phyloP scores from a whole-genome alignment of 768 basidiomycete genomes.

The Neoboletus brunneissimus region DNA sequence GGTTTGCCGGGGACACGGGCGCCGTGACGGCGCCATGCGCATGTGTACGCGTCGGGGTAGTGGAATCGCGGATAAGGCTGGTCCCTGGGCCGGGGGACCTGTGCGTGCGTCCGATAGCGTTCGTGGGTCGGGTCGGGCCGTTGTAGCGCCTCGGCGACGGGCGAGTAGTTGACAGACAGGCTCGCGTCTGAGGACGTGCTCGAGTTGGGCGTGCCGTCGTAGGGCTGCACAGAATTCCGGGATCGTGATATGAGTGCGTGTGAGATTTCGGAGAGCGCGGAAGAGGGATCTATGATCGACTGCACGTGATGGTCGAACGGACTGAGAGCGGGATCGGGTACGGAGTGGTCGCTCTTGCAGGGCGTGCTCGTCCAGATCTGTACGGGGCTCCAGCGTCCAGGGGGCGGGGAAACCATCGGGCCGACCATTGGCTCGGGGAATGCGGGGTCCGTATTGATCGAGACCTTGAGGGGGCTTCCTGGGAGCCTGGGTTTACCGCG shows the following conservation, averaged over 20 bases:
- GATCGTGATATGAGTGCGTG: constrained; percentile 24
- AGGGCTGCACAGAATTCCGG: constrained; percentile 12
- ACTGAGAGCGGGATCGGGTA: background rate
- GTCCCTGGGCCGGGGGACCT: background rate
- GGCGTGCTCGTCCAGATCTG: constrained; percentile 29
- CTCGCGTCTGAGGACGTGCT: constrained; percentile 4
- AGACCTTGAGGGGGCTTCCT: constrained; percentile 24
- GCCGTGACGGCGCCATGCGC: constrained; percentile 17
- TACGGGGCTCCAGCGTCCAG: constrained; percentile 12
- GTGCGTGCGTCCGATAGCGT: background rate
- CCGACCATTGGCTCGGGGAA: constrained; percentile 5
- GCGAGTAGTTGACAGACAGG: background rate
- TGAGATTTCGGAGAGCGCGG: constrained; percentile 6
- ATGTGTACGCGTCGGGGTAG: constrained; percentile 10
- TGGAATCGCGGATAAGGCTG: constrained; percentile 5
- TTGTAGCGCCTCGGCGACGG: background rate
- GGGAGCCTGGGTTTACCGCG: constrained; percentile 6
- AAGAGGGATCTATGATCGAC: background rate
- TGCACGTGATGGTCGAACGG: background rate
- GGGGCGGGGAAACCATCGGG: constrained; percentile 9
- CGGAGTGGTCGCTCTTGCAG: constrained; percentile 3
- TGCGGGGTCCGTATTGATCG: background rate
- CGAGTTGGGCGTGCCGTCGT: constrained; percentile 6
- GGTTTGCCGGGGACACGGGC: constrained; percentile 17
- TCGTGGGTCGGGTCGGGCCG: background rate